Conservation (phyloP, 129 eudicot genomes). For the Chrysanthemum makinoi region DNA sequence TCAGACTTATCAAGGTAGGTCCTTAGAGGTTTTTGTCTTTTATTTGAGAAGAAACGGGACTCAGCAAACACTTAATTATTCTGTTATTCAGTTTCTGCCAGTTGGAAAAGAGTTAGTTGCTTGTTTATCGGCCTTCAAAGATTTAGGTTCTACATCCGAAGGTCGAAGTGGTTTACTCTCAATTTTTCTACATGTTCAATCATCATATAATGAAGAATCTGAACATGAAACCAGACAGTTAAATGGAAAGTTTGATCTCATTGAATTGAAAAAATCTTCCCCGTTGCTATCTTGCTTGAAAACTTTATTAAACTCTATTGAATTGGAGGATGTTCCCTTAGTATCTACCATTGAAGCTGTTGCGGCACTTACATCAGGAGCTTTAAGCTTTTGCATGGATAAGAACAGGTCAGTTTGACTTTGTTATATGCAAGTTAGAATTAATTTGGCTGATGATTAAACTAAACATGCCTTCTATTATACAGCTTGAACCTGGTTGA, state of each 20-base stretch:
- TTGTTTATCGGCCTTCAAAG: constrained; percentile 68
- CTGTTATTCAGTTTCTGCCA: constrained; percentile 57
- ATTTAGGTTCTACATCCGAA: constrained; percentile 48
- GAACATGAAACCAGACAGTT: constrained; percentile 40
- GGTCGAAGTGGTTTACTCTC: constrained; percentile 65
- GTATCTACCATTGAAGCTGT: constrained; percentile 49
- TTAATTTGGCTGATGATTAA: constrained; percentile 10
- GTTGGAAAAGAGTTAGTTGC: constrained; percentile 82
- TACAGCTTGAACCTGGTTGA: constrained; percentile 56
- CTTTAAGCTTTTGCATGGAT: constrained; percentile 65
- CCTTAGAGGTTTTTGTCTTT: neutral
- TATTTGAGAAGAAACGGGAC: constrained; percentile 8
- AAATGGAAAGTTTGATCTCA: constrained; percentile 26
- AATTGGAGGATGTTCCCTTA: constrained; percentile 49
- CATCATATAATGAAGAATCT: constrained; percentile 37
- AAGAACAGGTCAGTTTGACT: constrained; percentile 55
- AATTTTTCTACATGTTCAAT: constrained; percentile 30
- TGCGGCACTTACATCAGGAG: constrained; percentile 53
- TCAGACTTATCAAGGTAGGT: constrained; percentile 69
- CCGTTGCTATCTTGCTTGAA: constrained; percentile 70
- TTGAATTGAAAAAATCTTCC: constrained; percentile 60
- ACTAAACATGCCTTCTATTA: constrained; percentile 10
- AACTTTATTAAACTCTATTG: constrained; percentile 50
- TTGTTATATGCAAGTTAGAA: neutral
- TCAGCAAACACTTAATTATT: neutral